Percentiles rank a stretch among this genome's conserved stretches.
Conservation (phyloP, 2,329 filamentous ascomycete genomes). For the Zelopaecilomyces penicillatus region DNA sequence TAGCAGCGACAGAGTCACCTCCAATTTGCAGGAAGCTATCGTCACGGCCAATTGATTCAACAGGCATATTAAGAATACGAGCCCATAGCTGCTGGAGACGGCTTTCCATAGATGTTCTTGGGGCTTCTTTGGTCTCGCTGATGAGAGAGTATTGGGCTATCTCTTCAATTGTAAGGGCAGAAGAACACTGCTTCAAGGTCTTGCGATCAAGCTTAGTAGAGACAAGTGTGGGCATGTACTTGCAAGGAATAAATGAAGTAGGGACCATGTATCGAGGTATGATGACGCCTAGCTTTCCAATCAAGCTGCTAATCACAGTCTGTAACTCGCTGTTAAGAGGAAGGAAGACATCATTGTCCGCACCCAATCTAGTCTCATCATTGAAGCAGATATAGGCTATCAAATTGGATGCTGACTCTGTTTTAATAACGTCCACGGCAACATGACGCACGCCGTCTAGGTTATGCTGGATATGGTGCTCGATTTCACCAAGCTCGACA, state of each 20-base stretch:
- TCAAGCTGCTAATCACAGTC: conserved; percentile 4
- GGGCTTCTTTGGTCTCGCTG: neutral
- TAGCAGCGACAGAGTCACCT: conserved; percentile 10
- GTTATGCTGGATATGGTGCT: conserved; percentile 2
- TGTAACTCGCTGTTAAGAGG: conserved; percentile 4
- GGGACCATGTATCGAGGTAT: conserved; percentile 7
- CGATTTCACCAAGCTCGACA: conserved; percentile 7
- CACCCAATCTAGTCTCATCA: neutral
- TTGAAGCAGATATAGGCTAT: conserved; percentile 4
- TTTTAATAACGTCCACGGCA: neutral
- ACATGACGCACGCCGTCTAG: conserved; percentile 2
- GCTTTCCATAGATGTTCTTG: conserved; percentile 5
- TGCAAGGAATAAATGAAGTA: conserved; percentile 5
- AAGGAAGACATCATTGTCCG: conserved; percentile 4
- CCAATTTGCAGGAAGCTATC: conserved; percentile 10
- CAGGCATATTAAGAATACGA: conserved; percentile 2
- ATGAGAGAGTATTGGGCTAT: conserved; percentile 2
- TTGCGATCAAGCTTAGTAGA: conserved; percentile 6
- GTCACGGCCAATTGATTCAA: conserved; percentile 6
- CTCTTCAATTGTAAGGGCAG: neutral
- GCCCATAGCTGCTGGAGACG: conserved; percentile 6
- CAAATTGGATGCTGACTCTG: conserved; percentile 1
- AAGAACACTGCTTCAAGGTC: neutral
- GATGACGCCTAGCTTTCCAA: neutral
- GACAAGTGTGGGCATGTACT: conserved; percentile 1